Evolutionary conservation across 129 eudicot species (phyloP).

Genomic region (Sambucus nigra): DNA sequence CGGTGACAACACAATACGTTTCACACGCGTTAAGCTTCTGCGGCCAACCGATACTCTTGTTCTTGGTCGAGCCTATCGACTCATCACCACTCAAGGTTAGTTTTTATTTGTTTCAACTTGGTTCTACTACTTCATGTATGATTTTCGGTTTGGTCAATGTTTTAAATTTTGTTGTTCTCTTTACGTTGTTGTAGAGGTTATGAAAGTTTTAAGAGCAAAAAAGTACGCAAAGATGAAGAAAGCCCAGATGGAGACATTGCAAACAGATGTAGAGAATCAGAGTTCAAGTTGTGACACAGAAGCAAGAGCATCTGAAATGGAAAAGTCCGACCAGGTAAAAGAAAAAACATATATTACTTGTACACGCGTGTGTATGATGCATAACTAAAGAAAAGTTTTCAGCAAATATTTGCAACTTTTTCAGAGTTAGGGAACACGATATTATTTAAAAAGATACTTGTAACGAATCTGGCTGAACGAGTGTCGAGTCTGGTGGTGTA

Average conservation of each 20-base stretch:
- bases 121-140: background rate
- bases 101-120: background rate
- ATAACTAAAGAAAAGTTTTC: background rate
- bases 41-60: slow-evolving; percentile 61
- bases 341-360: no score
- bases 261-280: slow-evolving; percentile 12
- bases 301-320: slow-evolving; percentile 23
- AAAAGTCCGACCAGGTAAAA: slow-evolving; percentile 38
- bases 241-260: slow-evolving; percentile 21
- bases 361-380: no score
- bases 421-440: no score
- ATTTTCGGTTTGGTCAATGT: background rate
- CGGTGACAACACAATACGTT: slow-evolving; percentile 33
- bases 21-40: slow-evolving; percentile 74
- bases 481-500: no score
- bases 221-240: slow-evolving; percentile 59
- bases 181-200: slow-evolving; percentile 48
- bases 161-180: background rate
- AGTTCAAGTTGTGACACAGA: slow-evolving; percentile 19
- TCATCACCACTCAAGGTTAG: slow-evolving; percentile 81
- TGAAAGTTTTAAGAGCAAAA: slow-evolving; percentile 75
- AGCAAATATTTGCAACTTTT: no score
- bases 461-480: no score
- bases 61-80: slow-evolving; percentile 78
- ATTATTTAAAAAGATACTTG: no score